Evolutionary conservation across 164 flowering plant species (phyloP).

Genomic region (Tinospora cordifolia): DNA sequence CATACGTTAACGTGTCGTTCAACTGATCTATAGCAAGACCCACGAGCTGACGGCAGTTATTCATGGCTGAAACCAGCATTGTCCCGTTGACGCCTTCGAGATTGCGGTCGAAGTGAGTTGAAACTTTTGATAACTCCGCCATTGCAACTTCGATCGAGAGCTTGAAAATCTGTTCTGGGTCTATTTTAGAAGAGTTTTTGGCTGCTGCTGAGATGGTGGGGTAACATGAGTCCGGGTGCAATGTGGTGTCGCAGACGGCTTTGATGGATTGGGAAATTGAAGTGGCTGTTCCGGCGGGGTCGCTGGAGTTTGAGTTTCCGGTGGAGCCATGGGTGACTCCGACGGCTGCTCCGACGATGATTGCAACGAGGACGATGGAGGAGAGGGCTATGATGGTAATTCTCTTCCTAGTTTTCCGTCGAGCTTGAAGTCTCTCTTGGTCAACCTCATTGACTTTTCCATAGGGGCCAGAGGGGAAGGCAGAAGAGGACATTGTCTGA

Average conservation of each 20-base stretch:
- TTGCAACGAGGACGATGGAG: constrained; percentile 35
- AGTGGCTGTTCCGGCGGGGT: not conserved
- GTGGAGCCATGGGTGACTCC: constrained; percentile 21
- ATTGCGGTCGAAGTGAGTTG: constrained; percentile 13
- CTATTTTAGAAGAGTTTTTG: constrained; percentile 10
- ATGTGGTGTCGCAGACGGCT: constrained; percentile 47
- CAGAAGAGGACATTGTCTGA: constrained; percentile 11
- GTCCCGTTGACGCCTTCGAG: constrained; percentile 8
- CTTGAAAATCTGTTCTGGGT: constrained; percentile 41
- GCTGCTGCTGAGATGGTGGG: constrained; percentile 24
- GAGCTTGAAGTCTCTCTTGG: constrained; percentile 33
- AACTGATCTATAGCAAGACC: constrained; percentile 45
- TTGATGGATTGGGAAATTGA: constrained; percentile 34
- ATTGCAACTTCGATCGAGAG: constrained; percentile 39
- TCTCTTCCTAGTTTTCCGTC: constrained; percentile 36
- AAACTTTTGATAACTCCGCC: constrained; percentile 28
- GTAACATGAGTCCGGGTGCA: constrained; percentile 48
- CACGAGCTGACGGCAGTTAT: constrained; percentile 37
- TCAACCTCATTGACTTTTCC: constrained; percentile 47
- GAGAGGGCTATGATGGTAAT: constrained; percentile 42
- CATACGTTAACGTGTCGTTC: constrained; percentile 25
- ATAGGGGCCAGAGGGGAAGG: constrained; percentile 33
- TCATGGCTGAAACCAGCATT: constrained; percentile 26
- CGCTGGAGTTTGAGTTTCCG: not conserved
- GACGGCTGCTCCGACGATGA: constrained; percentile 44